Evolutionary conservation across 116 monocot species (phyloP), one percentile per base, ranked within the genome.

Genomic region (Posidonia oceanica): DNA sequence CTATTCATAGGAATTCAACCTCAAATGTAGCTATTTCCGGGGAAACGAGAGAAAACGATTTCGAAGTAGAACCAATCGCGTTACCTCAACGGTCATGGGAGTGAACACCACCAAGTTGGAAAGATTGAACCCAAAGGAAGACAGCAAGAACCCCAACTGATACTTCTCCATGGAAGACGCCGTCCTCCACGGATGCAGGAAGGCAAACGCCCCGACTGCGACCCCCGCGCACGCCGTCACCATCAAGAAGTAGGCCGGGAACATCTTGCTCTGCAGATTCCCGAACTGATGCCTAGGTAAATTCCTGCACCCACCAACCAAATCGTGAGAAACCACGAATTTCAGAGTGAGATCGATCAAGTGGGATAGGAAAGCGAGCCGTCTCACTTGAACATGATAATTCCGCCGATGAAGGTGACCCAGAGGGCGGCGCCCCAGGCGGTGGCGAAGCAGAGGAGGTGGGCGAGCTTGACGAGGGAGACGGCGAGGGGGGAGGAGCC

Each of bases 361-460:
- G 53, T 36, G n/a, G 58, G 59, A 42, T 4, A 21, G 29, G 53
- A 44, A 5, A 21, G 1, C 21, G 0, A 2, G 54, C 48, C 4
- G 2, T 5, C 7, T 59, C 86, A 89, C 96, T 98, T 98, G 86
- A 98, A 98, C 93, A 98, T 98, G 86, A 98, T 82, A 93, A 90
- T 93, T 52, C 97, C 87, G 48, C 97, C 97, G 77, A 98, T 86
- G 90, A 98, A 92, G 78, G 97, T 98, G 82, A 93, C 97, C 97
- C 97, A 98, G 17, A 93, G 84, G 29, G 93, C 87, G 23, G 97
- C 77, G 66, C 97, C 97, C 71, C 77, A 92, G 54, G 85, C 72
- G 61, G 97, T 93, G 64, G 97, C 74, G 74, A 98, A 98, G 79
- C 85, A 80, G 64, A 98, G 87, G 42, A 93, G 87, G 69, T 93